phyloP scores from a whole-genome alignment of 192 early-diverging fungal genomes.

The Backusella morwellensis region DNA sequence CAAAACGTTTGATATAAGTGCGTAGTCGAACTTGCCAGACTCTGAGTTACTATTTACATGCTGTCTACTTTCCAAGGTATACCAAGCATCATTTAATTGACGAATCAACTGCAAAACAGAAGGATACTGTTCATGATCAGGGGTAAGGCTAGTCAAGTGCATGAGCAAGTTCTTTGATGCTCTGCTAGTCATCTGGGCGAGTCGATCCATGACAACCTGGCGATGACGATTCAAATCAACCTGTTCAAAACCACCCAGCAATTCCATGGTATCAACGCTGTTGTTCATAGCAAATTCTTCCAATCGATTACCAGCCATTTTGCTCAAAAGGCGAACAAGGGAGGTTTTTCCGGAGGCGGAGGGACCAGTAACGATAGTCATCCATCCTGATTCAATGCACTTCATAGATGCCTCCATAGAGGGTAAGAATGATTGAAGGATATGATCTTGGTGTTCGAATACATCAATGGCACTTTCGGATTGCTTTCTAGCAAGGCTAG shows the following conservation, averaged over 20 bases:
- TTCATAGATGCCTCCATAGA: constrained; percentile 78
- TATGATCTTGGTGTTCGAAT: constrained; percentile 51
- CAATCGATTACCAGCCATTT: constrained; percentile 77
- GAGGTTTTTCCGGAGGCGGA: constrained; percentile 87
- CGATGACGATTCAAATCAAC: constrained; percentile 79
- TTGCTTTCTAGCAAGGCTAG: constrained; percentile 50
- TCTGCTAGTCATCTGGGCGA: constrained; percentile 16
- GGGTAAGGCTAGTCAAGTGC: not conserved
- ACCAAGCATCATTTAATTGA: constrained; percentile 37
- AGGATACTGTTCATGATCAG: constrained; percentile 2
- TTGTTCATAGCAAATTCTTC: constrained; percentile 97
- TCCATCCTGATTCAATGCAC: constrained; percentile 88
- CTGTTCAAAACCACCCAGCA: constrained; percentile 98
- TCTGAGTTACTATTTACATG: constrained; percentile 19
- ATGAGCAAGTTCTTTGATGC: constrained; percentile 22
- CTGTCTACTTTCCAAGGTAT: constrained; percentile 32
- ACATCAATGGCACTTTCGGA: constrained; percentile 29
- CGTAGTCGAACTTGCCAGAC: constrained; percentile 24
- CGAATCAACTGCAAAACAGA: constrained; percentile 22
- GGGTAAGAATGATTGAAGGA: constrained; percentile 64
- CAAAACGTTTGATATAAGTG: constrained; percentile 14
- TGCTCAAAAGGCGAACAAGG: constrained; percentile 79
- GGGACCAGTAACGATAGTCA: constrained; percentile 88
- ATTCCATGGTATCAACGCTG: constrained; percentile 90
- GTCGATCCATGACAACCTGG: constrained; percentile 31